Base-by-base conservation (phyloP, 2,329 filamentous ascomycete species). In the Colletotrichum musae region DNA sequence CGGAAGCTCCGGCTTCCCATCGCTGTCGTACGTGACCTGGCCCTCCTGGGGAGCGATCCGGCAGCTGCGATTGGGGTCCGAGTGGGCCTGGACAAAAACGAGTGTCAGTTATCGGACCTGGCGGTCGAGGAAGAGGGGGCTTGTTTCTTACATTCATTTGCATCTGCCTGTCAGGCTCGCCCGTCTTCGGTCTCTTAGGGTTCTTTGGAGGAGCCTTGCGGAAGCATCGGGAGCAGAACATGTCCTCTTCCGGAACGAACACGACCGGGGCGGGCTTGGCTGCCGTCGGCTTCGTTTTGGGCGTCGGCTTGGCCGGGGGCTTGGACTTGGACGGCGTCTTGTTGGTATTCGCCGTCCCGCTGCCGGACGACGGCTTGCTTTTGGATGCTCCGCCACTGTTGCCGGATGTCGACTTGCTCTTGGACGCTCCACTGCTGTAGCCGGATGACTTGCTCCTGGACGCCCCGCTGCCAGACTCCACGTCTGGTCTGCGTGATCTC, bases 171-270 rank as follows among this genome's bases (percentile, higher is more conserved):
- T 47, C 24, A 12, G 68, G 70, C 12, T 71, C 62, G 12, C 26
- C 47, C 1, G 21, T 21, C 28, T n/a, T 50, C 41, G 51, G 24
- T 28, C 9, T 6, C n/a, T 60, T 59, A 5, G 48, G 50, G 26
- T 41, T 58, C 18, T 36, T 64, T 51, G 58, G 54, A 43, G 67
- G 65, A 10, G 45, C 62, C 28, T 69, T 70, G 12, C 70, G 67
- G 58, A 58, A 73, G 65, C 65, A 73, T 59, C 58, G 65, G 24
- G 78, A 80, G 61, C 78, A 80, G 71, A 79, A 78, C 72, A 76
- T 75, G 16, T 75, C 73, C 1, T 74, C 74, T 1, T 70, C 64
- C 0, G 76, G 77, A 7, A 73, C 72, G 51, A 77, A 80, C 3
- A 66, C 9, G 0, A 72, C n/a, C 18, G n/a, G 47, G 18, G 47